Evolutionary conservation across 768 basidiomycete species (phyloP), one percentile per base, ranked within the genome.

Genomic region (Ramaria rubella): DNA sequence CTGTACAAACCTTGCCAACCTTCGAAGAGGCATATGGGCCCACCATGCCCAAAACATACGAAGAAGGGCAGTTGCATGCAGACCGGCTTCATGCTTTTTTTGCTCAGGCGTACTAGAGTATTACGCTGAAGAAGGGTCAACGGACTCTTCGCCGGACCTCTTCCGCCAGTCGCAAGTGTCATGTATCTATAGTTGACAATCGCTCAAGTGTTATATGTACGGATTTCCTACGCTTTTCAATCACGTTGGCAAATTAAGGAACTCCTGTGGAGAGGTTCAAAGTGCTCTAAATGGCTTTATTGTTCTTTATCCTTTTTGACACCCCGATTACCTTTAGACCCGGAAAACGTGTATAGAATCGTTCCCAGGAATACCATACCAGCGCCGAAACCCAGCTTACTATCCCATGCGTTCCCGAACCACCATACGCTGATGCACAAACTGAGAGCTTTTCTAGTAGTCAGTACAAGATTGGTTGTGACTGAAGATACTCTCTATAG

Each of bases 401-500:
- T 55, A 58, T 88, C 88, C 81, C 86, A 84, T 4, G 81, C 82
- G 59, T 80, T 82, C 1, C 83, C 83, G 64, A 90, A 91, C 80
- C 82, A 90, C 86, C 87, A 90, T 7, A 94, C 85, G 63, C 85
- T 87, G 58, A 92, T 80, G 61, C 81, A 85, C 21, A 94, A 75
- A 60, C 85, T 87, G 46, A 90, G 67, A 5, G 90, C 90, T 67
- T 94, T 94, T 49, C 91, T 80, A 0, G 83, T 73, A 1, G 90
- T 92, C 31, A 92, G 74, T 17, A 89, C 81, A 40, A 94, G 77
- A 62, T 90, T 90, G 6, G 89, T 90, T 3, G 87, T 87, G 1
- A 91, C 86, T 1, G 85, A 84, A 7, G 88, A 87, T 9, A 89
- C 83, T 70, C 80, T 76, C 86, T 87, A 58, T 4, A 57, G 21